Evolutionary conservation across 495 filamentous ascomycete species (phyloP).

Genomic region (Cercophora newfieldiana): DNA sequence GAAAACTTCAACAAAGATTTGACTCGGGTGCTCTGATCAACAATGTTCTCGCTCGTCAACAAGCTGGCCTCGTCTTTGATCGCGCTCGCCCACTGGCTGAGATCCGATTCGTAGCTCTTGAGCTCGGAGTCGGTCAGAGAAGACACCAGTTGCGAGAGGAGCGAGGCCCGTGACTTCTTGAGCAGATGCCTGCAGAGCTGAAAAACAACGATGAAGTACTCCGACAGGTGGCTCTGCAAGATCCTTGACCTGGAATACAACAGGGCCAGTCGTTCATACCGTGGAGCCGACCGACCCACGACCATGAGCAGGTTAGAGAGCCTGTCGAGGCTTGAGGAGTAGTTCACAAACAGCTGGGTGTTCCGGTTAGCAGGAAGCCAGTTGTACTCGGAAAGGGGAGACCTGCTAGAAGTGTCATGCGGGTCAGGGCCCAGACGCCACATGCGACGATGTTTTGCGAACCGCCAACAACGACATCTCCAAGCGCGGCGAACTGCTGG

Average conservation of each 20-base stretch:
- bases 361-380: slow-evolving; percentile 14
- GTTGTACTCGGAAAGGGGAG: slow-evolving; percentile 14
- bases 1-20: slow-evolving; percentile 30
- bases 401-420: slow-evolving; percentile 42
- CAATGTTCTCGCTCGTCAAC: slow-evolving; percentile 32
- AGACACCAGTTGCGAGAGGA: slow-evolving; percentile 35
- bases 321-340: slow-evolving; percentile 42
- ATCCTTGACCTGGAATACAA: slow-evolving; percentile 43
- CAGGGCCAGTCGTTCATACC: slow-evolving; percentile 42
- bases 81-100: slow-evolving; percentile 38
- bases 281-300: slow-evolving; percentile 41
- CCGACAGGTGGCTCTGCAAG: slow-evolving; percentile 40
- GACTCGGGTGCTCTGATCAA: slow-evolving; percentile 37
- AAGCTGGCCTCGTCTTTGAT: slow-evolving; percentile 43
- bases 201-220: slow-evolving; percentile 49
- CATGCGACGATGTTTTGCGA: slow-evolving; percentile 49
- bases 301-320: slow-evolving; percentile 45
- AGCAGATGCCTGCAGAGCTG: slow-evolving; percentile 41
- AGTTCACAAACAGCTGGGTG: slow-evolving; percentile 27
- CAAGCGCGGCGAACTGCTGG: slow-evolving; percentile 46
- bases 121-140: slow-evolving; percentile 33
- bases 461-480: slow-evolving; percentile 46
- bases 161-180: slow-evolving; percentile 38
- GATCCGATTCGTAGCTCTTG: slow-evolving; percentile 35
- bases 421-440: slow-evolving; percentile 46